Base-by-base conservation (phyloP, 495 filamentous ascomycete species). In the Cercophora newfieldiana region DNA sequence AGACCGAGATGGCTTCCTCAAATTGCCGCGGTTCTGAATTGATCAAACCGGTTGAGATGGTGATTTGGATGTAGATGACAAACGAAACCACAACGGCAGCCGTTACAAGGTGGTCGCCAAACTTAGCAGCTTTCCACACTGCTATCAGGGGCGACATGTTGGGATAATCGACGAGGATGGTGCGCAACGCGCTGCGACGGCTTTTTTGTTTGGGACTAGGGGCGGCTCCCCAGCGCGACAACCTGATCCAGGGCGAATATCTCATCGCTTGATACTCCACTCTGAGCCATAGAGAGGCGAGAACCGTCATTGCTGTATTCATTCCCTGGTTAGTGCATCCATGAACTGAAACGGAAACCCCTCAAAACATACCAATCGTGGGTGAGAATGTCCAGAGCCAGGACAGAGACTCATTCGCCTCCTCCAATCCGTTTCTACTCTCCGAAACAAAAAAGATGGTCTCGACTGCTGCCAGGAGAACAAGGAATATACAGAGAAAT, bases 11-110 rank as follows among this genome's bases (percentile, higher is more conserved):
- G 0, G 31, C 44, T 7, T 48, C 58, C n/a, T 28, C 25, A 7
- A 61, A 48, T 19, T 49, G 31, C 12, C 53, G 53, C 10, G 58
- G 58, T 22, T 61, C 58, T 8, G 44, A 61, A 16, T 61, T 61
- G 58, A 61, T 61, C 58, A 61, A 48, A 47, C 58, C 58, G 44
- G 58, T 61, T 8, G 58, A 61, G 33, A 61, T 61, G 58, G 58
- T 61, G 30, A 61, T 61, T 28, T 48, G 30, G 31, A 61, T 48
- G 21, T 49, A 61, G 26, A 61, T 48, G 18, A 61, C 58, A 61
- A 61, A 24, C 4, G 58, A 48, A 14, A 61, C 58, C 58, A 61
- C 30, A 31, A 61, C 16, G 6, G 58, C 30, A 18, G 58, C 58
- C 14, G 58, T 28, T 1, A 61, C 58, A 3, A 61, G 58, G 7